Base-by-base conservation (phyloP, 2,329 filamentous ascomycete genomes). In the Chaetomiaceae sp. region DNA sequence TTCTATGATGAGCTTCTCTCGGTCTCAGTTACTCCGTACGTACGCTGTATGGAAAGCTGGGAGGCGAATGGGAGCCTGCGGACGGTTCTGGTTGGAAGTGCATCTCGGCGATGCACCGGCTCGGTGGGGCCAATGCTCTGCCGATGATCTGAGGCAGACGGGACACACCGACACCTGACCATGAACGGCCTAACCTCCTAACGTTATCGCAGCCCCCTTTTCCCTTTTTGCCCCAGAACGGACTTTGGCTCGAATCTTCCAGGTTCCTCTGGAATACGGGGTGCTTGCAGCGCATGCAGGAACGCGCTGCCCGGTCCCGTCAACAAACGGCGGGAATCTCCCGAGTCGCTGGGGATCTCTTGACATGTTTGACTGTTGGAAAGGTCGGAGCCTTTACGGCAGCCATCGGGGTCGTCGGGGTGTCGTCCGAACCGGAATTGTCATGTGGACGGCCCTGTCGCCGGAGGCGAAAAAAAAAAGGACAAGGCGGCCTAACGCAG, bases 91-190 rank as follows among this genome's bases (percentile, higher is more conserved):
- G 4, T 7, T 21, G 35, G 19, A 23, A 13, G 13, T 39, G 19
- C 39, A 23, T 39, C 37, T 42, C 39, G 23, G 25, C n/a, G 5
- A 14, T 13, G 25, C 23, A 10, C 23, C 21, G 39, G 21, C 6
- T 13, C 9, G 16, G 40, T 43, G 40, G 40, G 20, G 40, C 27
- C 40, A 20, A 21, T 13, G 12, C 14, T 34, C 27, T 34, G 41
- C 39, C 44, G 52, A 48, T 56, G 54, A 54, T 50, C 54, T 25
- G 37, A 46, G 42, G 44, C 51, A 45, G 25, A 43, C 16, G 42
- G 33, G 44, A 13, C 10, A 19, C 43, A 27, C 43, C 33, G n/a
- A 37, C 43, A 37, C 23, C 39, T n/a, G n/a, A n/a, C n/a, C n/a
- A n/a, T n/a, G n/a, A n/a, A n/a, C n/a, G n/a, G n/a, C n/a, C n/a